Base-by-base conservation (phyloP, 1,139 yeast genomes). In the Meyerozyma athensensis region DNA sequence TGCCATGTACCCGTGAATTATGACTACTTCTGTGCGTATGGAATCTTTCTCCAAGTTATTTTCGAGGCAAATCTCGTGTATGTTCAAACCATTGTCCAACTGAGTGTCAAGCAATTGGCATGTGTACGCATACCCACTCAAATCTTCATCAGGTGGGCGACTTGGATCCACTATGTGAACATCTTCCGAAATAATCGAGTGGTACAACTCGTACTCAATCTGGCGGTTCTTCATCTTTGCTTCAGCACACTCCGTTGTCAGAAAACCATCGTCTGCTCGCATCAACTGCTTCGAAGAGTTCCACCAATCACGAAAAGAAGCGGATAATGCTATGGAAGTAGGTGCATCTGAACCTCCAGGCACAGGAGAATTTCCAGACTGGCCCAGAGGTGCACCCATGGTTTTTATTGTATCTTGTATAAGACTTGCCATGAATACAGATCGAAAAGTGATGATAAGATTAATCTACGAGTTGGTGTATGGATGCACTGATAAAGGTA, bases 1-100 rank as follows among this genome's bases (percentile, higher is more conserved):
- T 2, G 75, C 75, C 74, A 68, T 68, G 43, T 67, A 69, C 7
- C 75, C 75, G 44, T 69, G 75, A 10, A 68, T 58, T 2, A 66
- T 48, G 3, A 68, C 68, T 19, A 48, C 47, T 8, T 35, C 52
- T 16, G 52, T 50, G 7, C 40, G 45, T 2, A 43, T 36, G 4
- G 34, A 41, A 6, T 38, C 44, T 7, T 38, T 34, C 16, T 49
- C 51, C 6, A 45, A 33, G 4, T 50, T 52, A 46, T 65, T 63
- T 32, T 53, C 59, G 18, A 68, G 47, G 38, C 53, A 63, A 35
- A 68, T 58, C 45, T 68, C 74, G 43, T 68, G 74, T 26, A 68
- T 62, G 16, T 52, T 51, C 12, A 56, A 48, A 1, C 59, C 60
- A 13, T 54, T 55, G 9, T 54, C 61, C n/a, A 68, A 45, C 17